These are phyloP conservation scores for Pseudopyricularia cyperi DNA, from an alignment of 2,329 filamentous ascomycete genomes.

Conservation along the genomic window DNA sequence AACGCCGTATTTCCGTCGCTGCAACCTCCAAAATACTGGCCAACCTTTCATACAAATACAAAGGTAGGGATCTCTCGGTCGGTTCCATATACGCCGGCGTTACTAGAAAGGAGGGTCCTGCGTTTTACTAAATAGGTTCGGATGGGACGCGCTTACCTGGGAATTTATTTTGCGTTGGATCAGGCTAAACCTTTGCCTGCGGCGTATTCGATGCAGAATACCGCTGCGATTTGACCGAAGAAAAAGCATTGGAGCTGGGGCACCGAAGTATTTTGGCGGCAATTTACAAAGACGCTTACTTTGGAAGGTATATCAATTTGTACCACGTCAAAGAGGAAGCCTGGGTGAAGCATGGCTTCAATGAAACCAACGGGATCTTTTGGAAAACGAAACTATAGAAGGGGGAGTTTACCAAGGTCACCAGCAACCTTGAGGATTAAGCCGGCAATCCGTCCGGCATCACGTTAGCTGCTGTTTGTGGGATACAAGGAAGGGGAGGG, in stretches of 20 bases:
- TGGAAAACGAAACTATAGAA: conserved; percentile 99
- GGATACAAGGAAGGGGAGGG: too few relatives aligned
- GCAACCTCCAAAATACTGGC: conserved; percentile 97
- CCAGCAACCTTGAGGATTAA: too few relatives aligned
- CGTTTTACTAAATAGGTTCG: conserved; percentile 97
- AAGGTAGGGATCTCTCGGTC: conserved; percentile 97
- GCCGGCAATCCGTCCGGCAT: too few relatives aligned
- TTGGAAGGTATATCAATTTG: conserved; percentile 94
- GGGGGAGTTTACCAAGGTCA: conserved; percentile 96
- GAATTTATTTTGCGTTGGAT: conserved; percentile 96
- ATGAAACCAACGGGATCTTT: conserved; percentile 97
- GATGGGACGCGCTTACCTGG: conserved; percentile 87
- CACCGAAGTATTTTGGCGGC: conserved; percentile 88
- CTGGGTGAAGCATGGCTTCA: conserved; percentile 96
- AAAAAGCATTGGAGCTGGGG: conserved; percentile 84
- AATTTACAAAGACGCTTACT: conserved; percentile 96
- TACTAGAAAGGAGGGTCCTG: conserved; percentile 86
- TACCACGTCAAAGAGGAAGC: conserved; percentile 99
- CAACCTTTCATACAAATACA: conserved; percentile 97
- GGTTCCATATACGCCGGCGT: conserved; percentile 99
- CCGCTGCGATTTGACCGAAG: conserved; percentile 71
- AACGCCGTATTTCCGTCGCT: conserved; percentile 94
- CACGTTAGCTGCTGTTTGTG: too few relatives aligned
- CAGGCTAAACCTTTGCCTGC: conserved; percentile 96
- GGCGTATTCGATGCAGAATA: conserved; percentile 96